A percentile compares a stretch with the other conserved stretches of the same genome.
These are phyloP conservation scores for Colletotrichum filicis DNA, from an alignment of 2,329 filamentous ascomycete species.

Conservation along the genomic window DNA sequence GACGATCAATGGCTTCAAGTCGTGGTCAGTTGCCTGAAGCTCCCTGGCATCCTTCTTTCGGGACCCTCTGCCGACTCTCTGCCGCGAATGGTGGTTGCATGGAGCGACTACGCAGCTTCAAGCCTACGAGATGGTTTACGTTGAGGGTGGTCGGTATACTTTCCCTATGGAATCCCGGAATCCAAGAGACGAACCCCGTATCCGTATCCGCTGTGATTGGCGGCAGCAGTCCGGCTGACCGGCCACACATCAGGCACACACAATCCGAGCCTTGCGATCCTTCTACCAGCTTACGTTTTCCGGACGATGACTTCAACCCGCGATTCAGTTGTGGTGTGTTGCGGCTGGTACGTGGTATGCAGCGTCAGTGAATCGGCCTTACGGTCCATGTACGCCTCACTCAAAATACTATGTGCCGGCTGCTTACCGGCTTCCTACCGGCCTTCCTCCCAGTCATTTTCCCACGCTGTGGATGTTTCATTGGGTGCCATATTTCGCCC, in stretches of 20 bases:
- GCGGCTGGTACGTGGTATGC: background rate
- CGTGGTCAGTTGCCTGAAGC: background rate
- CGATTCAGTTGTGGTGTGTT: background rate
- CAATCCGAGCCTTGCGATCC: background rate
- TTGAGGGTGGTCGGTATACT: conserved; percentile 11
- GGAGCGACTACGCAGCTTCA: background rate
- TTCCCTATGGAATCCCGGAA: conserved; percentile 5
- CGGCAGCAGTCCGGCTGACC: background rate
- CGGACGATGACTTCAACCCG: conserved; percentile 7
- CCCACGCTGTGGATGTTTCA: conserved; percentile 1
- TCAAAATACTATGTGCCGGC: background rate
- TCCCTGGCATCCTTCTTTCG: background rate
- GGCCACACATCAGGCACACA: background rate
- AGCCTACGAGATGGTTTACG: background rate
- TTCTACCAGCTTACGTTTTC: background rate
- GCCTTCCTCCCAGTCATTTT: background rate
- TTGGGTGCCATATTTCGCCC: background rate
- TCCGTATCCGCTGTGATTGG: conserved; percentile 25
- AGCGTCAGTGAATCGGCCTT: background rate
- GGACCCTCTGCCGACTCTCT: background rate
- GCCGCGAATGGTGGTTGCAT: background rate
- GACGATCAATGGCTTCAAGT: background rate
- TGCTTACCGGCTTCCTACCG: background rate
- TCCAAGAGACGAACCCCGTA: conserved; percentile 30
- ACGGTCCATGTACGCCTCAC: background rate